Evolutionary conservation across 495 filamentous ascomycete species (phyloP), one percentile per base, ranked within the genome.

Genomic region (Penicillium verhagenii): DNA sequence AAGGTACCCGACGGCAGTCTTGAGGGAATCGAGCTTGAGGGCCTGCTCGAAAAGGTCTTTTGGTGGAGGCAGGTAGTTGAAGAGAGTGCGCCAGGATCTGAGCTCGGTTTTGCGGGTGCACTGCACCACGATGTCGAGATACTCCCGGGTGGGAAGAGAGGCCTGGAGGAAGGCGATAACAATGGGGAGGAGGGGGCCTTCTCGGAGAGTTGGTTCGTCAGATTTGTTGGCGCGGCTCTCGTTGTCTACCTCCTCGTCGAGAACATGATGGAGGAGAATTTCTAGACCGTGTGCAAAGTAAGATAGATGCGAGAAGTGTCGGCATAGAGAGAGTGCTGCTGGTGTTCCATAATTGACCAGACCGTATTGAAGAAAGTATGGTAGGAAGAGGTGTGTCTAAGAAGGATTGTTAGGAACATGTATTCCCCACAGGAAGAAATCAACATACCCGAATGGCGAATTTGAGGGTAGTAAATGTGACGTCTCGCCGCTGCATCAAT

Each of bases 81-180:
- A 97, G 2, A 99, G 79, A 1, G 95, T 96, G 24, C 87, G 86
- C 95, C 95, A 99, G 19, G 88, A 95, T 24, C 92, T 85, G 6
- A 96, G 84, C 61, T 99, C 95, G 0, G 95, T 99, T 72, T 99
- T 97, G 19, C 95, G 87, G 0, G 94, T 96, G 70, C 95, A 99
- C 74, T 96, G 93, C 1, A 99, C 92, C 5, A 99, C 85, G 52
- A 96, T 91, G 65, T 97, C 94, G 26, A 97, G 84, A 54, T 96
- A 97, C 11, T 71, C 69, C 10, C 61, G 65, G 46, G 90, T 78
- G 24, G 87, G 86, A 57, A 97, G 96, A 0, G 89, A 90, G 1
- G 91, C 91, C 49, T 79, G 74, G 3, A 99, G 81, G 55, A 97
- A 94, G 0, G 88, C 88, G 19, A 97, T 84, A 7, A 96, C 90